phyloP scores from a whole-genome alignment of 768 basidiomycete species.

The Jaapia argillacea region DNA sequence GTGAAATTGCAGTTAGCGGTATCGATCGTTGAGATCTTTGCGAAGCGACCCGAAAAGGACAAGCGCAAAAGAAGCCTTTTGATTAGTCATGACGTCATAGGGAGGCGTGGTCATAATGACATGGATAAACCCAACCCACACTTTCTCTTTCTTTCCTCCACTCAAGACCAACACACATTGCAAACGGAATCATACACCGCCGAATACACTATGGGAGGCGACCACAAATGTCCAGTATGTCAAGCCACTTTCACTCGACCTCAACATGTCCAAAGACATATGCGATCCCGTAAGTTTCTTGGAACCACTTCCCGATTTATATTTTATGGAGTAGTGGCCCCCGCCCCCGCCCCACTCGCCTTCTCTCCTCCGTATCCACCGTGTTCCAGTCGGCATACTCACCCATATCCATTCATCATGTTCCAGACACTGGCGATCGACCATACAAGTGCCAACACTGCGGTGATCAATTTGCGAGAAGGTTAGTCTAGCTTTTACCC shows the following conservation, averaged over 20 bases:
- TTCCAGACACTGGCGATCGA: constrained; percentile 78
- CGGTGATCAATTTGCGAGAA: constrained; percentile 84
- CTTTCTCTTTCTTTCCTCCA: too few species aligned
- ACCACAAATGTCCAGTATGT: constrained; percentile 84
- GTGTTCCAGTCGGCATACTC: constrained; percentile 3
- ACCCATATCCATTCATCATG: too few species aligned
- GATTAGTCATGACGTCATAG: too few species aligned
- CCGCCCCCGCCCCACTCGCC: constrained; percentile 8
- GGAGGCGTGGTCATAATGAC: too few species aligned
- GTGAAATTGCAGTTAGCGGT: too few species aligned
- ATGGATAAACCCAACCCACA: too few species aligned
- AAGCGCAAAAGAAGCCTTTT: too few species aligned
- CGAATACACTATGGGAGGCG: constrained; percentile 49
- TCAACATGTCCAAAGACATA: constrained; percentile 84
- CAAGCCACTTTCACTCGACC: constrained; percentile 82
- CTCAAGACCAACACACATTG: too few species aligned
- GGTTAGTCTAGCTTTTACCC: constrained; percentile 30
- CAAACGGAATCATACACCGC: not conserved
- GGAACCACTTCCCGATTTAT: not conserved
- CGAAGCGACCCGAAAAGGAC: too few species aligned
- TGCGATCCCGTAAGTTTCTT: constrained; percentile 73
- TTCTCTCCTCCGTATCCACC: constrained; percentile 6
- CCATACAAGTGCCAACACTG: constrained; percentile 86
- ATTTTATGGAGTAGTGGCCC: constrained; percentile 6
- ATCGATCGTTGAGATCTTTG: too few species aligned